Base-by-base conservation (phyloP, 495 filamentous ascomycete species). In the Neurospora sp. region DNA sequence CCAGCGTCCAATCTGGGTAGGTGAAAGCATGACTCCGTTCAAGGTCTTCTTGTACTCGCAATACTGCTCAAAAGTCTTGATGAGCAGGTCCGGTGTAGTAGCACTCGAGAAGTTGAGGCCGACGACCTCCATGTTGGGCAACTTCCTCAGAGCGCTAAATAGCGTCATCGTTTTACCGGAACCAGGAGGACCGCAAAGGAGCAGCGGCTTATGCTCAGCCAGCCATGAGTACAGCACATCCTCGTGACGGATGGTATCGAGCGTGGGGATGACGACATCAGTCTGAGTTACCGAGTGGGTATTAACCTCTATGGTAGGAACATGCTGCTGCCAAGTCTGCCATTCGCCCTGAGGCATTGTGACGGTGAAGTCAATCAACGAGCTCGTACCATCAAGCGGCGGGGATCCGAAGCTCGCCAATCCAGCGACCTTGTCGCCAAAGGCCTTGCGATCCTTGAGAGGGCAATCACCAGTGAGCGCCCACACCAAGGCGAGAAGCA, bases 151-250 rank as follows among this genome's bases (percentile, higher is more conserved):
- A 37, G 96, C 96, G 79, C 94, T 97, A 83, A 99, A 99, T 23
- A 99, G 84, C 31, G 96, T 99, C 96, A 99, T 99, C 3, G 96
- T 99, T 85, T 99, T 99, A 84, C 96, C 96, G 46, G 96, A 98
- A 80, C 96, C 96, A 72, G 96, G 96, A 81, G 96, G 96, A 84
- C 96, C 96, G 81, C 96, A 99, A 23, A 99, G 90, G 11, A 99
- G 85, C 27, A 99, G 86, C 27, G 96, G 96, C 83, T 98, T 99
- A 81, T 99, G 96, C 78, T 99, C 96, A 12, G 96, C 96, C 27
- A 99, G 88, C 96, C 96, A 99, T 20, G 96, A 98, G 83, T 99
- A 98, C 31, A 99, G 86, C 38, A 99, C 90, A 84, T 98, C 96
- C 82, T 99, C 96, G 77, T 99, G 96, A 40, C 96, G 93, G 46